phyloP scores from a whole-genome alignment of 805 yeast genomes.

The Monosporozyma solicola region DNA sequence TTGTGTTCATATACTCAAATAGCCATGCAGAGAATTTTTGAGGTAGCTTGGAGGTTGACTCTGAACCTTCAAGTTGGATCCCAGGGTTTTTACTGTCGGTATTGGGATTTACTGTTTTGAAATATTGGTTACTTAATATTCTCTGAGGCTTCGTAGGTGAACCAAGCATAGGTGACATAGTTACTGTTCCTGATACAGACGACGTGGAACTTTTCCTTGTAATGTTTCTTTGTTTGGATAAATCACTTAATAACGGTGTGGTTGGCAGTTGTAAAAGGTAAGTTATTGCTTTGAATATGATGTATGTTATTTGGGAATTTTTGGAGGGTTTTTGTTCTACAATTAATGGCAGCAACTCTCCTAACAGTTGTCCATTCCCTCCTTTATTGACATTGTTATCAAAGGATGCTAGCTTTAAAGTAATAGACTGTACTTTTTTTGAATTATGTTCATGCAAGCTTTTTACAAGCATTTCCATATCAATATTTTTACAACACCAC shows the following conservation, averaged over 20 bases:
- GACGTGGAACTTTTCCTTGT: background rate
- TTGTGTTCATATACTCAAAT: slow-evolving; percentile 4
- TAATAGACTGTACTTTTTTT: slow-evolving; percentile 18
- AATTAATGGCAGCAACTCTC: slow-evolving; percentile 8
- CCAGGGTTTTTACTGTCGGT: background rate
- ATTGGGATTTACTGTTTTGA: background rate
- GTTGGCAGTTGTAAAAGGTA: slow-evolving; percentile 12
- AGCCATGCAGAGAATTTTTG: background rate
- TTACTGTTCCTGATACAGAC: slow-evolving; percentile 2
- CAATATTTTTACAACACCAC: slow-evolving; percentile 20
- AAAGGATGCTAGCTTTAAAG: slow-evolving; percentile 17
- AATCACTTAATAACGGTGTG: background rate
- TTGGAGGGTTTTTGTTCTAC: background rate
- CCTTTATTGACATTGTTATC: slow-evolving; percentile 2
- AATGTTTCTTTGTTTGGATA: background rate
- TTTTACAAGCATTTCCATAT: slow-evolving; percentile 7
- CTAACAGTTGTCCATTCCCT: slow-evolving; percentile 13
- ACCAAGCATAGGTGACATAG: slow-evolving; percentile 7
- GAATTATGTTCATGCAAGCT: slow-evolving; percentile 2
- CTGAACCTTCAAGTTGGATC: background rate
- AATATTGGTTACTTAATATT: slow-evolving; percentile 1
- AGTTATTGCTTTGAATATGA: slow-evolving; percentile 20
- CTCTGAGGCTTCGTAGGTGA: slow-evolving; percentile 2
- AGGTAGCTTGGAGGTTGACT: slow-evolving; percentile 1
- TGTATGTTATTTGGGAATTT: slow-evolving; percentile 13